Evolutionary conservation across 495 filamentous ascomycete species (phyloP).

Genomic region (Parachaetomium inaequale): DNA sequence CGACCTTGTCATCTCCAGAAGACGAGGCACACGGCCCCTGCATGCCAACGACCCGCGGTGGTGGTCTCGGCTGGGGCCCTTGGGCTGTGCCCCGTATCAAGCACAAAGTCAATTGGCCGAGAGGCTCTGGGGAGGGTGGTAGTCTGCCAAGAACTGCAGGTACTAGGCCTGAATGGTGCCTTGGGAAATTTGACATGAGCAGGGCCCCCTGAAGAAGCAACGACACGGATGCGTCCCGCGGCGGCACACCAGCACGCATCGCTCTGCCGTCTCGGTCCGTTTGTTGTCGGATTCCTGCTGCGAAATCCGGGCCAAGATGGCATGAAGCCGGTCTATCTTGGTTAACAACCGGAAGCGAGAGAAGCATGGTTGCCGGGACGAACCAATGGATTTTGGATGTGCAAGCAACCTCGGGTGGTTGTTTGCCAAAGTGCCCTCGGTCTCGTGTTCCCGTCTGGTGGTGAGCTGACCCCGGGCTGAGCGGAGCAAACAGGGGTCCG

Average conservation of each 20-base stretch:
- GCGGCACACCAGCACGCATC: background rate
- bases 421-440: too few species aligned
- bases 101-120: background rate
- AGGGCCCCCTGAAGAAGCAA: background rate
- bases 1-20: background rate
- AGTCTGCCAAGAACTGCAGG: constrained; percentile 9
- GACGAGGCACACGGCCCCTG: background rate
- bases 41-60: background rate
- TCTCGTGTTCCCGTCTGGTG: too few species aligned
- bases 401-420: too few species aligned
- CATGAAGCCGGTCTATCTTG: too few species aligned
- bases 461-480: too few species aligned
- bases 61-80: background rate
- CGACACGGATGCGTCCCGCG: background rate
- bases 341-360: too few species aligned
- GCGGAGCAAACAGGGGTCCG: too few species aligned
- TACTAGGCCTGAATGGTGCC: constrained; percentile 9
- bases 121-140: background rate
- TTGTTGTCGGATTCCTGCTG: background rate
- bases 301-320: too few species aligned
- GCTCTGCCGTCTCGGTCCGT: too few species aligned
- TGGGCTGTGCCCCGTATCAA: background rate
- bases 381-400: too few species aligned
- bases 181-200: constrained; percentile 5
- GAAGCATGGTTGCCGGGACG: too few species aligned